Evolutionary conservation across 306 rosid species (phyloP).

Genomic region (Dalbergia cochinchinensis): DNA sequence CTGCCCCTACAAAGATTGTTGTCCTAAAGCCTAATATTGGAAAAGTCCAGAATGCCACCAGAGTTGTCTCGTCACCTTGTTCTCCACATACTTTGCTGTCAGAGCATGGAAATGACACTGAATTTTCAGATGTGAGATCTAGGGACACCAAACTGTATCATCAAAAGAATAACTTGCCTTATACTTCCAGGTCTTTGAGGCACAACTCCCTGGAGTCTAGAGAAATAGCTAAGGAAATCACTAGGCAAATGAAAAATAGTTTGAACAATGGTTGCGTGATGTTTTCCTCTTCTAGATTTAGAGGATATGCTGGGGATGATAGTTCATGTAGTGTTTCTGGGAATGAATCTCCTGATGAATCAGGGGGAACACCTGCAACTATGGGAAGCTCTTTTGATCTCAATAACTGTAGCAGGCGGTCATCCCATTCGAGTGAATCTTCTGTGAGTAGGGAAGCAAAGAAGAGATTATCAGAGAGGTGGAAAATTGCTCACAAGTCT

Average conservation of each 20-base stretch:
- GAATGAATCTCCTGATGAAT: conserved; percentile 69
- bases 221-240: conserved; percentile 81
- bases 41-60: conserved; percentile 59
- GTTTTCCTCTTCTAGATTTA: conserved; percentile 61
- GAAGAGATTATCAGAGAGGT: conserved; percentile 92
- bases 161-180: conserved; percentile 52
- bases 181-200: conserved; percentile 55
- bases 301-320: conserved; percentile 73
- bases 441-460: conserved; percentile 89
- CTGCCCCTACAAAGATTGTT: conserved; percentile 81
- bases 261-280: conserved; percentile 48
- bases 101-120: conserved; percentile 59
- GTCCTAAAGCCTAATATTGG: conserved; percentile 92
- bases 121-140: conserved; percentile 51
- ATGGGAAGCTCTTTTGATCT: conserved; percentile 54
- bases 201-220: conserved; percentile 75
- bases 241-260: conserved; percentile 75
- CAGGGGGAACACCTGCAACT: conserved; percentile 55
- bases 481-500: conserved; percentile 80
- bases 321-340: conserved; percentile 74
- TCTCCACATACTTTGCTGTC: conserved; percentile 64
- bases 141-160: conserved; percentile 54
- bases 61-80: conserved; percentile 61
- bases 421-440: conserved; percentile 68
- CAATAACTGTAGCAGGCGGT: conserved; percentile 59